Base-by-base conservation (phyloP, 2,329 filamentous ascomycete species). In the Claviceps maximensis region DNA sequence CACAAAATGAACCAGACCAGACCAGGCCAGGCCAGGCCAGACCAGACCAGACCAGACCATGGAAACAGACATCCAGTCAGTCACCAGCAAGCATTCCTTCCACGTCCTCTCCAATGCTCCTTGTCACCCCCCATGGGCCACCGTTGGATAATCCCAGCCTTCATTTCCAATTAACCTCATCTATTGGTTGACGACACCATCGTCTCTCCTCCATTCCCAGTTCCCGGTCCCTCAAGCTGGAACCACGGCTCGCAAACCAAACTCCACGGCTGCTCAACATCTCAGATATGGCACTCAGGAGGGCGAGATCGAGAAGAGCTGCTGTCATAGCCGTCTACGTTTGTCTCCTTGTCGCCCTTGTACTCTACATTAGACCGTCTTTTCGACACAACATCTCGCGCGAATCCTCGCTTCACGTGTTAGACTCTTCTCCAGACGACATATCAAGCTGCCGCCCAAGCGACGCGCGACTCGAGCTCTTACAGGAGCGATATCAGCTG, bases 401-500 rank as follows among this genome's bases (percentile, higher is more conserved):
- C 27, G 42, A 45, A 17, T 51, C 49, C 7, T 19, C 27, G 23
- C 3, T 19, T 7, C 6, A 25, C 10, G 27, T 4, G 5, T 7
- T 40, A 23, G 6, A 33, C 12, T 17, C 17, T n/a, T 15, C 15
- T 13, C 29, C 41, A 27, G 48, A 42, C 41, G 27, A 48, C 15
- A 17, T 31, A 17, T 40, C 27, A 15, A 46, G 7, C 7, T 54
- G 53, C 38, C 49, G 46, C n/a, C 15, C 53, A 33, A 49, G 23
- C 53, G 36, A 36, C 13, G 23, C 44, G 9, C 36, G 46, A 8
- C 44, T 54, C 2, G n/a, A 25, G 15, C 25, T 52, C 6, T 17
- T 54, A 7, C 42, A 46, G 21, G 8, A 71, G 19, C 71, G 68
- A 55, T 76, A 75, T 58, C 64, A 68, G 9, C 67, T 80, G 10